These are phyloP conservation scores for Lecanicillium sp. DNA, from an alignment of 2,329 filamentous ascomycete genomes.

Conservation along the genomic window DNA sequence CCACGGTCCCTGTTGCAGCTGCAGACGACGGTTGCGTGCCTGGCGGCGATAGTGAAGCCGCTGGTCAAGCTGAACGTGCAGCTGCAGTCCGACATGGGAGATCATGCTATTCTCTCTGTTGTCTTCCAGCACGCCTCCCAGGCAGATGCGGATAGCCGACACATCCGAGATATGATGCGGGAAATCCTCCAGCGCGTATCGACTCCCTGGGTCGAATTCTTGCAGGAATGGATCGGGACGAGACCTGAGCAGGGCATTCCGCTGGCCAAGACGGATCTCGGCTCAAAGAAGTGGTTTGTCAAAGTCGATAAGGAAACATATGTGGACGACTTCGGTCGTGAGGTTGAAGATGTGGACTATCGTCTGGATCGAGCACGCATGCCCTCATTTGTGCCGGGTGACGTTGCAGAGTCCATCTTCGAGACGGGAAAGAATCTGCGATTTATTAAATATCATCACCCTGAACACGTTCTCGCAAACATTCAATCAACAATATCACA, in stretches of 20 bases:
- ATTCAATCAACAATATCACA: slow-evolving; percentile 39
- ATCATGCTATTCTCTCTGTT: slow-evolving; percentile 56
- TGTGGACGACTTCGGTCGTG: slow-evolving; percentile 53
- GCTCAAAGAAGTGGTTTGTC: slow-evolving; percentile 52
- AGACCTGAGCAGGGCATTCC: slow-evolving; percentile 50
- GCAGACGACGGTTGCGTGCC: slow-evolving; percentile 42
- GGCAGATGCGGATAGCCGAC: slow-evolving; percentile 56
- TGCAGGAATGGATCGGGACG: slow-evolving; percentile 71
- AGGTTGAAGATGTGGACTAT: slow-evolving; percentile 54
- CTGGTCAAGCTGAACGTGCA: slow-evolving; percentile 46
- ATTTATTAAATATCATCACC: slow-evolving; percentile 64
- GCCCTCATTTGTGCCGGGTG: slow-evolving; percentile 63
- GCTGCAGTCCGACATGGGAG: slow-evolving; percentile 39
- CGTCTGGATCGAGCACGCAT: slow-evolving; percentile 59
- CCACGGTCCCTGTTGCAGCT: slow-evolving; percentile 47
- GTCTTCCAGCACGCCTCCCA: slow-evolving; percentile 57
- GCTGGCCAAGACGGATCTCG: slow-evolving; percentile 40
- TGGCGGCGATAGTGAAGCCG: slow-evolving; percentile 43
- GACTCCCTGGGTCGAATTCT: slow-evolving; percentile 59
- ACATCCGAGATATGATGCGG: slow-evolving; percentile 58
- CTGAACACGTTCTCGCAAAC: slow-evolving; percentile 61
- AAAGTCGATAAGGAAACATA: slow-evolving; percentile 49
- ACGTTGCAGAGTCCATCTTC: slow-evolving; percentile 67
- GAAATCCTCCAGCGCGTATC: slow-evolving; percentile 60
- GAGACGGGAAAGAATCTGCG: slow-evolving; percentile 73